phyloP scores from a whole-genome alignment of 1,284 basidiomycete species.

The Cryptococcus wingfieldii region DNA sequence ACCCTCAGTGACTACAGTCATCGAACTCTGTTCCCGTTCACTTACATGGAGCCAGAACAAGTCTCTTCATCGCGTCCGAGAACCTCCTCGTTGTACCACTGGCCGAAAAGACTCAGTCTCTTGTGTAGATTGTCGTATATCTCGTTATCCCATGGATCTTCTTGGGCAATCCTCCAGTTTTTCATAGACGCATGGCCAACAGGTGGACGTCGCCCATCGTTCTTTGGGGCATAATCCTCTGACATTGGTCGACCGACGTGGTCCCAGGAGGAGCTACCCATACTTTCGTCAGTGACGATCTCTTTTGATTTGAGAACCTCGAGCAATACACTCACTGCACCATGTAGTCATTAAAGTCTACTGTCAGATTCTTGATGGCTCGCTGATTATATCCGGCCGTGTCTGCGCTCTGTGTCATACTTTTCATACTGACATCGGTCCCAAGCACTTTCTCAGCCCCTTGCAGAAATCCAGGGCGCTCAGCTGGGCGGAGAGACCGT shows the following conservation, averaged over 20 bases:
- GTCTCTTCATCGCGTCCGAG: constrained; percentile 34
- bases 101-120: constrained; percentile 25
- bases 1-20: neutral
- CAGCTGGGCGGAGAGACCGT: too few species aligned
- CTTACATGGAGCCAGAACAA: constrained; percentile 44
- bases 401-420: neutral
- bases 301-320: neutral
- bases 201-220: constrained; percentile 46
- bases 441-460: neutral
- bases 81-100: constrained; percentile 46
- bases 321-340: neutral
- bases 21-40: neutral
- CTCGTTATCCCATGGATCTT: constrained; percentile 10
- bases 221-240: constrained; percentile 37
- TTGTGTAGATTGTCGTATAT: constrained; percentile 9
- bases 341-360: neutral
- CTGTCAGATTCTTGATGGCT: neutral
- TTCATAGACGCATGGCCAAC: constrained; percentile 43
- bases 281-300: neutral
- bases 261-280: constrained; percentile 38
- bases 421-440: neutral
- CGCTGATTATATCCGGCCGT: neutral
- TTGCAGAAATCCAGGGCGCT: neutral
- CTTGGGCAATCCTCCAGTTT: constrained; percentile 40
- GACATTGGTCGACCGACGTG: constrained; percentile 46